Conservation (phyloP, 2,329 filamentous ascomycete species). For the Aspergillus glaucus region DNA sequence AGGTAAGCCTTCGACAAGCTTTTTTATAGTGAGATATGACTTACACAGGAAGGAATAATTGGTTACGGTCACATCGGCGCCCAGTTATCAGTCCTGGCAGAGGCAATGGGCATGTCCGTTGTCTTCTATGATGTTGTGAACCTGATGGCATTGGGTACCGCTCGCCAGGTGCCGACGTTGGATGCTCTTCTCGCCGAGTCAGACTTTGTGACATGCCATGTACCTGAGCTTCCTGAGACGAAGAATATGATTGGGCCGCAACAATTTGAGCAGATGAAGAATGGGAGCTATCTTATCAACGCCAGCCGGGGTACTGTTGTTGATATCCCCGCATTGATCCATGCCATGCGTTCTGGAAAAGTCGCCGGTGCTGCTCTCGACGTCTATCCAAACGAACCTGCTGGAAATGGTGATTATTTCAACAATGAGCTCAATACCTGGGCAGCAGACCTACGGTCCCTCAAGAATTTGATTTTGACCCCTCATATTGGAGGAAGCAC, state of each 20-base stretch:
- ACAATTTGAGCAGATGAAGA: constrained; percentile 84
- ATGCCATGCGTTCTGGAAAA: constrained; percentile 78
- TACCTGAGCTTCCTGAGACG: constrained; percentile 88
- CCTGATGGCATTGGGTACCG: constrained; percentile 87
- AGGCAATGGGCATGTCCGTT: constrained; percentile 96
- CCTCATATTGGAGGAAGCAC: constrained; percentile 97
- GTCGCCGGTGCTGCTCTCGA: constrained; percentile 92
- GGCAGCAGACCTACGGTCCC: constrained; percentile 73
- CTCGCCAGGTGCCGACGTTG: constrained; percentile 73
- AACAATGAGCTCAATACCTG: constrained; percentile 74
- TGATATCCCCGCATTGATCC: constrained; percentile 85
- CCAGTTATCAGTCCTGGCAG: constrained; percentile 88
- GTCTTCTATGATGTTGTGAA: constrained; percentile 96
- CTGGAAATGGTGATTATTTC: constrained; percentile 93
- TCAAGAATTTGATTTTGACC: constrained; percentile 91
- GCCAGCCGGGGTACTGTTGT: constrained; percentile 90
- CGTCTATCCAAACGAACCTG: constrained; percentile 90
- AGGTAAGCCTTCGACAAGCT: constrained; percentile 45
- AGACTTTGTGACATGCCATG: constrained; percentile 92
- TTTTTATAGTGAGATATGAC: constrained; percentile 1
- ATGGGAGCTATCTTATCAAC: constrained; percentile 90
- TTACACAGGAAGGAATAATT: constrained; percentile 62
- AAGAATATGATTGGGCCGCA: constrained; percentile 79
- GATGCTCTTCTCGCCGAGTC: constrained; percentile 69
- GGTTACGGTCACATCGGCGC: constrained; percentile 97